These are phyloP conservation scores for Paraphaeosphaeria minitans DNA, from an alignment of 2,329 filamentous ascomycete species.

Conservation along the genomic window DNA sequence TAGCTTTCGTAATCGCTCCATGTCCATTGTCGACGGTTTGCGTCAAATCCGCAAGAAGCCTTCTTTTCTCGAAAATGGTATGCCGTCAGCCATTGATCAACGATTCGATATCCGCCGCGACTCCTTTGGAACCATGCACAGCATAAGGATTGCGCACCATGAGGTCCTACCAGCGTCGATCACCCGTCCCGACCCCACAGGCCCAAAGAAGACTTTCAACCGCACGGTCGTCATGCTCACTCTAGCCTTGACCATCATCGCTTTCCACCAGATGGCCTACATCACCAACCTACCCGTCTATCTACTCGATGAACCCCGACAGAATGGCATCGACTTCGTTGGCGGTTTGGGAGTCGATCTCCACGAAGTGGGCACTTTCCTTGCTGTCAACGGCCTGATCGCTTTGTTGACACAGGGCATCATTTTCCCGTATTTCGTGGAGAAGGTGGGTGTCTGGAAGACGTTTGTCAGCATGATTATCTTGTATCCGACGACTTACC, in stretches of 20 bases:
- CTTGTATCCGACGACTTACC: slow-evolving; percentile 69
- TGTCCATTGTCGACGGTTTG: slow-evolving; percentile 37
- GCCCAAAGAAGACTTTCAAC: slow-evolving; percentile 56
- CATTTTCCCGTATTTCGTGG: slow-evolving; percentile 69
- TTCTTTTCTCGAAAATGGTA: slow-evolving; percentile 44
- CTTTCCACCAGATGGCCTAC: slow-evolving; percentile 88
- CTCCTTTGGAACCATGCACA: slow-evolving; percentile 47
- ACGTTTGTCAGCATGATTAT: slow-evolving; percentile 69
- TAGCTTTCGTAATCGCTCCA: slow-evolving; percentile 32
- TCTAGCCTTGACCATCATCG: slow-evolving; percentile 83
- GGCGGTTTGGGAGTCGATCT: slow-evolving; percentile 70
- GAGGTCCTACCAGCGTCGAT: slow-evolving; percentile 26
- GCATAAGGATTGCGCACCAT: slow-evolving; percentile 37
- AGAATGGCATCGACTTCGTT: slow-evolving; percentile 45
- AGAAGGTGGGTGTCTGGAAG: slow-evolving; percentile 69
- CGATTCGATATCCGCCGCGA: slow-evolving; percentile 43
- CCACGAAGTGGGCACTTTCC: slow-evolving; percentile 69
- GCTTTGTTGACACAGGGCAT: slow-evolving; percentile 75
- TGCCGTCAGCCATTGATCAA: slow-evolving; percentile 40
- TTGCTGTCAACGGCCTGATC: slow-evolving; percentile 72
- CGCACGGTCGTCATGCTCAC: slow-evolving; percentile 75
- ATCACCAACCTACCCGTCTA: slow-evolving; percentile 92
- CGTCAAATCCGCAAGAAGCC: slow-evolving; percentile 43
- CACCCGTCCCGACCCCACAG: slow-evolving; percentile 13
- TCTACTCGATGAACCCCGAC: slow-evolving; percentile 71